phyloP scores from a whole-genome alignment of 1,139 yeast genomes.

The Lodderomyces oxycetoniae region DNA sequence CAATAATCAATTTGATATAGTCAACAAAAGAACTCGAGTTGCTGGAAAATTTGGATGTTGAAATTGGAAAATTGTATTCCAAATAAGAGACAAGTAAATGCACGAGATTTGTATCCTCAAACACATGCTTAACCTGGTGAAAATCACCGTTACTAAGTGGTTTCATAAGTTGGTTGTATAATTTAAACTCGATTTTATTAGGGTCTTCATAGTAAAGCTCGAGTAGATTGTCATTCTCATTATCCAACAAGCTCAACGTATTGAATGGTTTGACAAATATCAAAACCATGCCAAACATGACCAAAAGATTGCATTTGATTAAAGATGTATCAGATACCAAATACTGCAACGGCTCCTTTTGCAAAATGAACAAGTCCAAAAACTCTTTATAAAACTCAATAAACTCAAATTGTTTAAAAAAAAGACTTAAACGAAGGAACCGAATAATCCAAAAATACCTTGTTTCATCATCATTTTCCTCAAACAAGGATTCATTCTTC shows the following conservation, averaged over 20 bases:
- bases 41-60: constrained; percentile 8
- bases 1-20: constrained; percentile 23
- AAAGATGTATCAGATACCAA: constrained; percentile 9
- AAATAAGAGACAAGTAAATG: constrained; percentile 14
- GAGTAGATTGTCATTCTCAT: constrained; percentile 19
- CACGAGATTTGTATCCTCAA: constrained; percentile 12
- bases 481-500: constrained; percentile 19
- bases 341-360: constrained; percentile 8
- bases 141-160: constrained; percentile 19
- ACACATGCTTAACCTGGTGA: constrained; percentile 12
- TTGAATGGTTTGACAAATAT: constrained; percentile 29
- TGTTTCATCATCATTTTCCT: constrained; percentile 15
- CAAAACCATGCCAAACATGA: constrained; percentile 24
- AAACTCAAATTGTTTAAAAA: constrained; percentile 25
- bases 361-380: constrained; percentile 13
- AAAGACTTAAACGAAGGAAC: constrained; percentile 20
- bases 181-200: constrained; percentile 13
- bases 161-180: constrained; percentile 18
- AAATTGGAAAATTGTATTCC: constrained; percentile 25
- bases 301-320: constrained; percentile 20
- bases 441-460: constrained; percentile 21
- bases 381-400: constrained; percentile 24
- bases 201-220: constrained; percentile 19
- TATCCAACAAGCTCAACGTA: constrained; percentile 20
- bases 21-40: constrained; percentile 16